These are phyloP conservation scores for cucumber (Cucumis sativus) DNA, from an alignment of 306 rosid species.

Conservation along the genomic window DNA sequence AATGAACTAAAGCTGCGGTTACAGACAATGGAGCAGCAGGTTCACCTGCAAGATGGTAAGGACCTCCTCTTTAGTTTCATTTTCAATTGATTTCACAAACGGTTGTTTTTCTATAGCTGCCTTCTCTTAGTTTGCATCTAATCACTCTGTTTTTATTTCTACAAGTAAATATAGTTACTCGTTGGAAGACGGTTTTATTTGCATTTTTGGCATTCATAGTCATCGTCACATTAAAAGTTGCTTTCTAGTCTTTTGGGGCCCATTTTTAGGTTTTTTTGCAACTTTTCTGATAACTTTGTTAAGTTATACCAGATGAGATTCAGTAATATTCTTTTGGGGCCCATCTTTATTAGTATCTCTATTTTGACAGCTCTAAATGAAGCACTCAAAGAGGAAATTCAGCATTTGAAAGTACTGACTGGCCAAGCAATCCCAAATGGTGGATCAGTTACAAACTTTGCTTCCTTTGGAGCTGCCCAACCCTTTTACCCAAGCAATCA, in stretches of 20 bases:
- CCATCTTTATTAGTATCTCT: conserved; percentile 2
- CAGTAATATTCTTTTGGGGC: background rate
- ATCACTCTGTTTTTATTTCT: background rate
- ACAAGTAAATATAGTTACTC: background rate
- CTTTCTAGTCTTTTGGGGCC: background rate
- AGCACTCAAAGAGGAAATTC: conserved; percentile 88
- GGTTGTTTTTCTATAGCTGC: background rate
- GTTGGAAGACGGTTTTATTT: background rate
- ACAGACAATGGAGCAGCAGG: conserved; percentile 98
- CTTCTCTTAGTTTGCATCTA: background rate
- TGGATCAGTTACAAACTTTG: conserved; percentile 64
- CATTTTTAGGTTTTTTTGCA: no score
- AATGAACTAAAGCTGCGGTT: conserved; percentile 83
- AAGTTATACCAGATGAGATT: no score
- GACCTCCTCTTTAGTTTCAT: background rate
- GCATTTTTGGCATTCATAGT: background rate
- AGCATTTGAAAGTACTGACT: conserved; percentile 82
- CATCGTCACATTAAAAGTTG: background rate
- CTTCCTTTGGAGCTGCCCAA: conserved; percentile 56
- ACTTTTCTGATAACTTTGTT: no score
- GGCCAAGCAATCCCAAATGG: conserved; percentile 79
- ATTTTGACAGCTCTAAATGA: conserved; percentile 57
- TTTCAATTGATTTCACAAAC: background rate
- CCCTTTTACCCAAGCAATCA: conserved; percentile 66
- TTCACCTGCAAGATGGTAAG: conserved; percentile 94